phyloP scores from a whole-genome alignment of 2,329 filamentous ascomycete species.

The Arthrobotrys iridis region DNA sequence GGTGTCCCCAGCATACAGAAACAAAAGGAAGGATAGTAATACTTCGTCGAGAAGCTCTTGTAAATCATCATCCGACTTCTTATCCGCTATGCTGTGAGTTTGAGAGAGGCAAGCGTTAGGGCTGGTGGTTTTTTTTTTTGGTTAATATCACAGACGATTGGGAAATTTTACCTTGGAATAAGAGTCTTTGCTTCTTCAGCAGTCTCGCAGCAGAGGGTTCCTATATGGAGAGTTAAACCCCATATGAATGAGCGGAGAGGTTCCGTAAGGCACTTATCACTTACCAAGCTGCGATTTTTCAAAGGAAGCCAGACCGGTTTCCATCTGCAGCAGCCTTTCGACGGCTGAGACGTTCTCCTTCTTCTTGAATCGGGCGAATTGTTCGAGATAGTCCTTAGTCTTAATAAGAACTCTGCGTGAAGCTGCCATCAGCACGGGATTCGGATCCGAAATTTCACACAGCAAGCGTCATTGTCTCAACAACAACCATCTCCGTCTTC shows the following conservation, averaged over 20 bases:
- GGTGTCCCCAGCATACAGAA: constrained; percentile 56
- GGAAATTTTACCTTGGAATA: constrained; percentile 74
- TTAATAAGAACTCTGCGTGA: constrained; percentile 76
- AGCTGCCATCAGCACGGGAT: constrained; percentile 13
- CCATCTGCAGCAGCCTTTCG: constrained; percentile 81
- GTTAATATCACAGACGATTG: not conserved
- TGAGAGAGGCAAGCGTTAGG: not conserved
- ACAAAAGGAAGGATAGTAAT: constrained; percentile 58
- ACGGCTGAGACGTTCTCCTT: constrained; percentile 96
- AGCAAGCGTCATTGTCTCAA: not conserved
- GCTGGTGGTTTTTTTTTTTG: no score
- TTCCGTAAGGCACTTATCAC: no score
- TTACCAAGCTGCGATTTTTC: constrained; percentile 90
- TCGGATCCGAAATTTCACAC: not conserved
- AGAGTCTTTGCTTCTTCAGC: constrained; percentile 96
- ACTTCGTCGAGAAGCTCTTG: constrained; percentile 85
- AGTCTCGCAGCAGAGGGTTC: constrained; percentile 88
- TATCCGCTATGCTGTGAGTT: constrained; percentile 72
- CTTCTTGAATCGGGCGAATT: constrained; percentile 94
- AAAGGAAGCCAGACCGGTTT: constrained; percentile 85
- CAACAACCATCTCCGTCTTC: not conserved
- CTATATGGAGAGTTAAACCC: constrained; percentile 65
- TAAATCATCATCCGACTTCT: constrained; percentile 88
- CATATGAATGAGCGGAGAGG: constrained; percentile 13
- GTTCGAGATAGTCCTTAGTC: constrained; percentile 90